phyloP scores from a whole-genome alignment of 2,329 filamentous ascomycete species.

The Penicillium digitatum region DNA sequence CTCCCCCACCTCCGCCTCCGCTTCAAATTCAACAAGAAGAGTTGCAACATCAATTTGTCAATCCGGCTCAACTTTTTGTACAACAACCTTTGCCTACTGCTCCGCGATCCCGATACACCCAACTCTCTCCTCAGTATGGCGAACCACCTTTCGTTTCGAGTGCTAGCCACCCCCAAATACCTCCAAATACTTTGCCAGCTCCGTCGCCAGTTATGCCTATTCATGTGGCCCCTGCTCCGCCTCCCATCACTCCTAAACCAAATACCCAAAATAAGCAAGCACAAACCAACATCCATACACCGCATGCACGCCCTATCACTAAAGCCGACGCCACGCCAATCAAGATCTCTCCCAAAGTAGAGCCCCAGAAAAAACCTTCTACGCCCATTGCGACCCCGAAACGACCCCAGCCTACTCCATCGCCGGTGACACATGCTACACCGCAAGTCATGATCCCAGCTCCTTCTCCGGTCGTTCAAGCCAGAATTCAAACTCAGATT shows the following conservation, averaged over 20 bases:
- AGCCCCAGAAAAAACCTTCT: not conserved
- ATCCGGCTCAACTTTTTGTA: constrained; percentile 36
- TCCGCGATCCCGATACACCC: constrained; percentile 28
- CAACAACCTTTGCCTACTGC: constrained; percentile 31
- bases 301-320: constrained; percentile 1
- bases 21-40: constrained; percentile 23
- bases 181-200: constrained; percentile 10
- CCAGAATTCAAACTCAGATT: constrained; percentile 23
- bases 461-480: constrained; percentile 26
- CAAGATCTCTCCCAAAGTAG: constrained; percentile 2
- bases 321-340: constrained; percentile 4
- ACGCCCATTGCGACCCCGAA: constrained; percentile 3
- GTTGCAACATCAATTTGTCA: constrained; percentile 37
- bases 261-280: not conserved
- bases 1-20: not conserved
- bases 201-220: constrained; percentile 11
- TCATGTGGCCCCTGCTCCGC: constrained; percentile 8
- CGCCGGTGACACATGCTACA: constrained; percentile 14
- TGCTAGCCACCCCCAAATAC: constrained; percentile 10
- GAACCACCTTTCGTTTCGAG: constrained; percentile 15
- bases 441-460: constrained; percentile 32
- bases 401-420: constrained; percentile 18
- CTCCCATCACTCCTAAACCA: constrained; percentile 2
- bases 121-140: constrained; percentile 30
- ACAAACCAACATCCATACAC: constrained; percentile 9